Percentiles rank a stretch among this genome's conserved stretches.
These are phyloP conservation scores for Microthyrium microscopicum DNA, from an alignment of 2,329 filamentous ascomycete species.

Conservation along the genomic window DNA sequence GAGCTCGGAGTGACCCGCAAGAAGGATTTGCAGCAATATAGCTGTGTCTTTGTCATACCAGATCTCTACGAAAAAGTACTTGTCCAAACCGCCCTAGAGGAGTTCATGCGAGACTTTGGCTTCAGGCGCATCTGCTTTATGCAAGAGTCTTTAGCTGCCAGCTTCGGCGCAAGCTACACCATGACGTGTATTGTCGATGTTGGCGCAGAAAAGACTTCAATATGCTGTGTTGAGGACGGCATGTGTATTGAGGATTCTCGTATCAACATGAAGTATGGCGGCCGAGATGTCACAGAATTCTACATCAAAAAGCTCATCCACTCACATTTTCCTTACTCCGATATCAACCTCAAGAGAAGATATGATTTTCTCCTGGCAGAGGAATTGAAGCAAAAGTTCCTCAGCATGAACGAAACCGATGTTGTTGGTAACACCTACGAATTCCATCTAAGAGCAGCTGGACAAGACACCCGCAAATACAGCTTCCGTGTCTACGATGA, in stretches of 20 bases:
- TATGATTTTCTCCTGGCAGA: conserved; percentile 91
- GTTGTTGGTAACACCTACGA: conserved; percentile 78
- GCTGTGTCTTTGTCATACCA: conserved; percentile 91
- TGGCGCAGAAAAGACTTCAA: conserved; percentile 90
- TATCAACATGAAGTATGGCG: conserved; percentile 87
- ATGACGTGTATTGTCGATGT: conserved; percentile 92
- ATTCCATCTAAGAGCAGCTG: conserved; percentile 78
- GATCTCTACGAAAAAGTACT: conserved; percentile 93
- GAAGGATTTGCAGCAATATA: conserved; percentile 77
- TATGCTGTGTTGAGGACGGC: conserved; percentile 93
- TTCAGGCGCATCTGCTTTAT: conserved; percentile 86
- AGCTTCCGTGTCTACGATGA: conserved; percentile 96
- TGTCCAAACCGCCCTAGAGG: conserved; percentile 67
- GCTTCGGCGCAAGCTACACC: conserved; percentile 88
- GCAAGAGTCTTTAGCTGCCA: conserved; percentile 87
- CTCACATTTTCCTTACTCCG: conserved; percentile 87
- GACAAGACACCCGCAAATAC: conserved; percentile 82
- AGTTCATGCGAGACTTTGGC: conserved; percentile 76
- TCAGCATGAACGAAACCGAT: conserved; percentile 77
- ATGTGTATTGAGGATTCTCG: conserved; percentile 89
- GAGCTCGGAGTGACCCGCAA: conserved; percentile 65
- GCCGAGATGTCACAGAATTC: conserved; percentile 79
- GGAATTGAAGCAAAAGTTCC: conserved; percentile 86
- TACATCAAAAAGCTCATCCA: conserved; percentile 98
- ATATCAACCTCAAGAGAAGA: conserved; percentile 77